Evolutionary conservation across 805 yeast genomes (phyloP).

Genomic region (Starmerella geochares): DNA sequence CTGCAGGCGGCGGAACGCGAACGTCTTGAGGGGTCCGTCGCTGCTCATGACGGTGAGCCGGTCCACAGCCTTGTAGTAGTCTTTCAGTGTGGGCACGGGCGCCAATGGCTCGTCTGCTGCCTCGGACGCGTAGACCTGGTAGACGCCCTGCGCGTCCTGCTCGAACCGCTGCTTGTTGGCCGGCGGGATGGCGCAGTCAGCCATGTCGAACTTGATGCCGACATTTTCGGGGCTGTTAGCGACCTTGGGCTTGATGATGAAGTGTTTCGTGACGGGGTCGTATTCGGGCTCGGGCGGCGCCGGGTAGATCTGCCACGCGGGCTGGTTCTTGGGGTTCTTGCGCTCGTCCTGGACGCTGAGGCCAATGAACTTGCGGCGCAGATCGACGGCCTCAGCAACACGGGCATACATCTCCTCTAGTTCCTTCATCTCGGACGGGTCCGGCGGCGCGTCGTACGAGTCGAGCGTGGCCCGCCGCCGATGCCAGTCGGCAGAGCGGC

Average conservation of each 20-base stretch:
- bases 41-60: constrained; percentile 63
- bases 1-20: constrained; percentile 87
- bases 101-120: constrained; percentile 30
- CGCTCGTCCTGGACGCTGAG: constrained; percentile 60
- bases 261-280: constrained; percentile 50
- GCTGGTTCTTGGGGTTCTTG: constrained; percentile 75
- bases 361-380: constrained; percentile 66
- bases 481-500: constrained; percentile 8
- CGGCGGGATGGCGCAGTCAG: constrained; percentile 47
- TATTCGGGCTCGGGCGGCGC: constrained; percentile 89
- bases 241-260: constrained; percentile 28
- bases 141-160: constrained; percentile 57
- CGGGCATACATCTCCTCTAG: constrained; percentile 31
- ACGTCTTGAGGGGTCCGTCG: constrained; percentile 94
- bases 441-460: constrained; percentile 25
- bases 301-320: constrained; percentile 76
- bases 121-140: constrained; percentile 43
- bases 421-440: constrained; percentile 31
- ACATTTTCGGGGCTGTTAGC: constrained; percentile 34
- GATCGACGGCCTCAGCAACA: constrained; percentile 46
- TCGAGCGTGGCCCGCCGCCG: constrained; percentile 21
- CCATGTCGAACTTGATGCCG: constrained; percentile 51
- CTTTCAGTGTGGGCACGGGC: constrained; percentile 70
- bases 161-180: constrained; percentile 35
- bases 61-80: constrained; percentile 76